These are phyloP conservation scores for Dioszegia hungarica DNA, from an alignment of 768 basidiomycete genomes.

Conservation along the genomic window DNA sequence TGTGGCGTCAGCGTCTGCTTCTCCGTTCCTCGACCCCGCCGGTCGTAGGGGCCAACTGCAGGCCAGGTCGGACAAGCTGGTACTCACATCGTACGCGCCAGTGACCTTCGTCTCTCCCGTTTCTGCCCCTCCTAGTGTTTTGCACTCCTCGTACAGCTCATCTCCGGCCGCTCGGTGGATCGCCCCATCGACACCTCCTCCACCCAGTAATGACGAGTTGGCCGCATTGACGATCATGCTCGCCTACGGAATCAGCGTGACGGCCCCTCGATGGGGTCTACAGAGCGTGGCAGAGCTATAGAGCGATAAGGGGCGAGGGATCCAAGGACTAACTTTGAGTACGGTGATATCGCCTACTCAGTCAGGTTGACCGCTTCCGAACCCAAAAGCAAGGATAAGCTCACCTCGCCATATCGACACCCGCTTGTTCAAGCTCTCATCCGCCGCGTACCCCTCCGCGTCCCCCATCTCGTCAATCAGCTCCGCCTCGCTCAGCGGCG, in stretches of 20 bases:
- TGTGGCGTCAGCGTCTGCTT: slow-evolving; percentile 13
- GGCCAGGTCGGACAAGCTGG: neutral
- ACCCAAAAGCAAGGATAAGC: neutral
- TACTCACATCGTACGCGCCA: slow-evolving; percentile 39
- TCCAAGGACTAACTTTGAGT: slow-evolving; percentile 24
- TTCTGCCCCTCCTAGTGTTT: slow-evolving; percentile 45
- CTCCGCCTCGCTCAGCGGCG: neutral
- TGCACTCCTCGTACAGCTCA: slow-evolving; percentile 45
- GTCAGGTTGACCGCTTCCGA: neutral
- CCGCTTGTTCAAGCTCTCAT: slow-evolving; percentile 25
- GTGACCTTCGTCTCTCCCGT: slow-evolving; percentile 51
- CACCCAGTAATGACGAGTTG: slow-evolving; percentile 48
- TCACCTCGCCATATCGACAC: slow-evolving; percentile 39
- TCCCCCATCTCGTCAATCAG: neutral
- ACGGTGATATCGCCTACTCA: slow-evolving; percentile 41
- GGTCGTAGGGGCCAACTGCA: neutral
- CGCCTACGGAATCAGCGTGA: slow-evolving; percentile 17
- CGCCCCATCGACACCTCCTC: slow-evolving; percentile 51
- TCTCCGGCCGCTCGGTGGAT: slow-evolving; percentile 50
- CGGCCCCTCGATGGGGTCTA: too few species aligned
- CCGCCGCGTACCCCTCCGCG: slow-evolving; percentile 4
- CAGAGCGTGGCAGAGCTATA: too few species aligned
- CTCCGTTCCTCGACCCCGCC: too few species aligned
- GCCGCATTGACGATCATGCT: slow-evolving; percentile 49
- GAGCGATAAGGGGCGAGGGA: too few species aligned